A percentile compares a stretch with the other conserved stretches of the same genome.
Evolutionary conservation across 768 basidiomycete species (phyloP).

Genomic region (Russula olivacea): DNA sequence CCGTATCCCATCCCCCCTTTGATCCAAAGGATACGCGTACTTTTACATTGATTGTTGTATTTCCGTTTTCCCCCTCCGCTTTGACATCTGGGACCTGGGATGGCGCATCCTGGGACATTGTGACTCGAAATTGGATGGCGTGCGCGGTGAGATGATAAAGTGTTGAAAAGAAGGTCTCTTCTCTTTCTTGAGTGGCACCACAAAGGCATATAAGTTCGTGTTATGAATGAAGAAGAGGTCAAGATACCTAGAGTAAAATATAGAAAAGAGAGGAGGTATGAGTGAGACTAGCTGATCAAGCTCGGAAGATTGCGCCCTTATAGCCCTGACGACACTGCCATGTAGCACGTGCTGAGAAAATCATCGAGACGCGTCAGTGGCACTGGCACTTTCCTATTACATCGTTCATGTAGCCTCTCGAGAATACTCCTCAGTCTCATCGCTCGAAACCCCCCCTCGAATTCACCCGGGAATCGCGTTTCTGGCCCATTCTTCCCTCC

Average conservation of each 20-base stretch:
- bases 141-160: background rate
- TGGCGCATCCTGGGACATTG: constrained; percentile 8
- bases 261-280: constrained; percentile 8
- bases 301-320: constrained; percentile 12
- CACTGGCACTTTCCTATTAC: too few species aligned
- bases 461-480: constrained; percentile 56
- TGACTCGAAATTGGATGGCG: background rate
- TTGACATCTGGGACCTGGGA: background rate
- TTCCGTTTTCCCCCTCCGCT: constrained; percentile 50
- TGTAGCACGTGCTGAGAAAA: constrained; percentile 22
- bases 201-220: too few species aligned
- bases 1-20: background rate
- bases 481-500: constrained; percentile 5
- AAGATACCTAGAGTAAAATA: background rate
- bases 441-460: too few species aligned
- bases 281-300: constrained; percentile 4
- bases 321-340: too few species aligned
- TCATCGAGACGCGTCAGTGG: too few species aligned
- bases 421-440: constrained; percentile 60
- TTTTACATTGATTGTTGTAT: constrained; percentile 70
- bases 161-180: background rate
- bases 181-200: background rate
- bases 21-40: constrained; percentile 35
- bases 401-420: constrained; percentile 19
- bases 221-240: too few species aligned